These are phyloP conservation scores for Gynochthodes officinalis DNA, from an alignment of 257 asterid genomes.

Conservation along the genomic window DNA sequence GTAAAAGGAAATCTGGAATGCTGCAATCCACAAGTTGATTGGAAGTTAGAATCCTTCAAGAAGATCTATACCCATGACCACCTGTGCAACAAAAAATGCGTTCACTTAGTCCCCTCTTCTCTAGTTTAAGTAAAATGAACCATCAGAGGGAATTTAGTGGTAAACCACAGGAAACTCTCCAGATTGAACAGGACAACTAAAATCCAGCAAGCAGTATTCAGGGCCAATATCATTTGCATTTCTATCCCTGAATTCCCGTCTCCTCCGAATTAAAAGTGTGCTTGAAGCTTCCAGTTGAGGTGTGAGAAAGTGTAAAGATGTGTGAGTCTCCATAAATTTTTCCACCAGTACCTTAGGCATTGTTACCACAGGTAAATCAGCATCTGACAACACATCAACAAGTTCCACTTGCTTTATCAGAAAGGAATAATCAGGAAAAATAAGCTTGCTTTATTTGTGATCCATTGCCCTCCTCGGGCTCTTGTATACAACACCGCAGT, in stretches of 20 bases:
- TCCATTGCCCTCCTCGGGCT: constrained; percentile 93
- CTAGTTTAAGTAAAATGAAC: constrained; percentile 67
- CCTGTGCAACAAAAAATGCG: constrained; percentile 66
- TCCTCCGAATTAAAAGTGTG: constrained; percentile 63
- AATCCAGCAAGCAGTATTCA: constrained; percentile 90
- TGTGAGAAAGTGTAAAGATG: constrained; percentile 75
- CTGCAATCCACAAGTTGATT: constrained; percentile 65
- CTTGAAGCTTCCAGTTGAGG: constrained; percentile 92
- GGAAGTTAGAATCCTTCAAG: constrained; percentile 81
- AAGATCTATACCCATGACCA: constrained; percentile 84
- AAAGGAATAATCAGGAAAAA: constrained; percentile 88
- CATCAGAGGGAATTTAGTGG: constrained; percentile 86
- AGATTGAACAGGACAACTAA: constrained; percentile 49
- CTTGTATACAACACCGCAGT: constrained; percentile 74
- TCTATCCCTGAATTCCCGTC: constrained; percentile 70
- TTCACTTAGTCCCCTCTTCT: constrained; percentile 66
- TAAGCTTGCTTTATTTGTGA: constrained; percentile 82
- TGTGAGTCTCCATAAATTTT: constrained; percentile 68
- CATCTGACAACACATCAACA: constrained; percentile 71
- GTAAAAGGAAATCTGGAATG: constrained; percentile 58
- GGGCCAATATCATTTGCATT: constrained; percentile 76
- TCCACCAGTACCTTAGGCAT: constrained; percentile 65
- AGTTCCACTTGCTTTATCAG: constrained; percentile 64
- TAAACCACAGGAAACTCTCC: constrained; percentile 67
- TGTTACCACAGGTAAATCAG: constrained; percentile 73